A percentile compares a stretch with the other conserved stretches of the same genome.
Conservation (phyloP, 176 grass and related monocot species). For the Avena eriantha region DNA sequence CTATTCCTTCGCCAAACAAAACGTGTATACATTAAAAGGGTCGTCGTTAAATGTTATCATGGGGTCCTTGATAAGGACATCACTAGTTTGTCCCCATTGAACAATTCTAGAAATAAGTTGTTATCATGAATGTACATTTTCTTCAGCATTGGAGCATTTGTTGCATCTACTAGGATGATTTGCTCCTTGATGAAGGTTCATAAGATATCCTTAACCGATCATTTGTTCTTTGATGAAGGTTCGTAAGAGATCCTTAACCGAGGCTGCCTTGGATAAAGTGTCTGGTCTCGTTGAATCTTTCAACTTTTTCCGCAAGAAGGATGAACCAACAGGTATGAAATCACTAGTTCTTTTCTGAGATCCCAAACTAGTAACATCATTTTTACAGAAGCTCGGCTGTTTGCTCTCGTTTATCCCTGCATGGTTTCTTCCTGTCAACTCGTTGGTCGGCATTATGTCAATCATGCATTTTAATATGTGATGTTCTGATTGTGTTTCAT, state of each 20-base stretch:
- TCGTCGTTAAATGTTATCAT: neutral
- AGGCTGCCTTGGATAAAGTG: conserved; percentile 56
- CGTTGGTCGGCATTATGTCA: neutral
- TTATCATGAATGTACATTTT: conserved; percentile 13
- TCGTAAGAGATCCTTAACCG: conserved; percentile 51
- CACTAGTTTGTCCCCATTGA: conserved; percentile 27
- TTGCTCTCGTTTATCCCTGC: neutral
- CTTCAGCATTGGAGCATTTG: conserved; percentile 1
- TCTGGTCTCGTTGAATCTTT: conserved; percentile 69
- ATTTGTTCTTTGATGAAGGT: conserved; percentile 43
- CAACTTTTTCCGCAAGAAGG: conserved; percentile 55
- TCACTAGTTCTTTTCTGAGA: neutral
- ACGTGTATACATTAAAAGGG: neutral
- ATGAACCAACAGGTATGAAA: conserved; percentile 51
- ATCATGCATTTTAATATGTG: neutral
- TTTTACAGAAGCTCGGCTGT: neutral
- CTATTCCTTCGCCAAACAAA: conserved; percentile 6
- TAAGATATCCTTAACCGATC: conserved; percentile 49
- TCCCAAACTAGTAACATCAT: neutral
- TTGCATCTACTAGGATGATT: neutral
- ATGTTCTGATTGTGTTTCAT: conserved; percentile 36
- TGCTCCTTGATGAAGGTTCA: conserved; percentile 42
- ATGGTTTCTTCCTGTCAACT: neutral
- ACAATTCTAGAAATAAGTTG: neutral
- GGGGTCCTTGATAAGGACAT: conserved; percentile 10